Evolutionary conservation across 441 rosid species (phyloP).

Genomic region (Bruguiera hainesii): DNA sequence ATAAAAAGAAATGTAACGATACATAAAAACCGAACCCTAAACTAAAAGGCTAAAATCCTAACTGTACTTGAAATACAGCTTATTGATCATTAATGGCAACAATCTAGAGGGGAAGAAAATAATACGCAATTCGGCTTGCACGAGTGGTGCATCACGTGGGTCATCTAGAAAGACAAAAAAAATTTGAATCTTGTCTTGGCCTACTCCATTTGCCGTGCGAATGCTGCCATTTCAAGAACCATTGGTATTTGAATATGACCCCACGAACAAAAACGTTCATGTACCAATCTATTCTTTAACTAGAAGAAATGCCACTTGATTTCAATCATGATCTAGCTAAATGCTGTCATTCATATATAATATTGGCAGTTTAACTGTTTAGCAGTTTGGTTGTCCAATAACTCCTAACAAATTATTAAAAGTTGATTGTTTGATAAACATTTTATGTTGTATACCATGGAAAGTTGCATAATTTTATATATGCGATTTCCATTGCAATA

Average conservation of each 20-base stretch:
- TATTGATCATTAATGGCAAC: not conserved
- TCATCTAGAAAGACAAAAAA: constrained; percentile 6
- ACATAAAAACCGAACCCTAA: too few species aligned
- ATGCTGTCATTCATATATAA: not conserved
- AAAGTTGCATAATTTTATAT: not conserved
- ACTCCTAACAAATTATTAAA: not conserved
- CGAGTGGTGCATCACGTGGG: constrained; percentile 34
- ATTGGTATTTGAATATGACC: too few species aligned
- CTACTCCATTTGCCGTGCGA: not conserved
- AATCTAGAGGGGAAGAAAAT: constrained; percentile 16
- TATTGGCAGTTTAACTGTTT: too few species aligned
- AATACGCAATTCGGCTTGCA: constrained; percentile 36
- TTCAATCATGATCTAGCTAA: constrained; percentile 6
- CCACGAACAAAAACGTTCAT: too few species aligned
- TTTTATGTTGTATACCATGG: not conserved
- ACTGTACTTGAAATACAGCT: too few species aligned
- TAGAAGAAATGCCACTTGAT: not conserved
- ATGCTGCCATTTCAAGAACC: not conserved
- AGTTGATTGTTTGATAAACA: not conserved
- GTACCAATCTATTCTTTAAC: too few species aligned
- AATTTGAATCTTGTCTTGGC: not conserved
- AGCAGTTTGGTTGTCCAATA: constrained; percentile 2
- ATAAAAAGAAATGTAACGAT: too few species aligned
- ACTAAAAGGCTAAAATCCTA: too few species aligned
- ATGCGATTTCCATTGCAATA: constrained; percentile 16